Evolutionary conservation across 768 basidiomycete genomes (phyloP).

Genomic region (Boletellus emodensis): DNA sequence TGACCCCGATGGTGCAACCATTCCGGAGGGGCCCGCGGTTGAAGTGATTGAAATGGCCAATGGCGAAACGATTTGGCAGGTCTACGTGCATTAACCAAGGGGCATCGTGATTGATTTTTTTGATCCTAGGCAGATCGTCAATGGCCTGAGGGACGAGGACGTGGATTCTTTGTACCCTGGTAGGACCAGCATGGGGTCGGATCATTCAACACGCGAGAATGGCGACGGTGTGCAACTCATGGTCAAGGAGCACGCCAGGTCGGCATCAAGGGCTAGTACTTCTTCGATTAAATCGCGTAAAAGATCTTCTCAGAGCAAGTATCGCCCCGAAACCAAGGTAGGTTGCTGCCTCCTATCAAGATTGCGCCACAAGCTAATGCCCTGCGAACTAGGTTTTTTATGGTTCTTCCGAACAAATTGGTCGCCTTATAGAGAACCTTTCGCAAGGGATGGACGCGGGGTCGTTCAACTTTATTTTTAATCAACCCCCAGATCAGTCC

Average conservation of each 20-base stretch:
- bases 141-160: constrained; percentile 76
- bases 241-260: constrained; percentile 70
- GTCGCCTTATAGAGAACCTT: constrained; percentile 77
- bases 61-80: constrained; percentile 82
- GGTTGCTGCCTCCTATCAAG: constrained; percentile 20
- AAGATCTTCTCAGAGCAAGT: constrained; percentile 49
- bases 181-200: constrained; percentile 71
- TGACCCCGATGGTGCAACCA: constrained; percentile 24
- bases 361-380: constrained; percentile 7
- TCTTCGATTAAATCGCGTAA: constrained; percentile 57
- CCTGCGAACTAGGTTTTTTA: constrained; percentile 26
- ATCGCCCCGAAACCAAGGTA: constrained; percentile 83
- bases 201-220: constrained; percentile 53
- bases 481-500: constrained; percentile 47
- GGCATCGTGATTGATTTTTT: not conserved
- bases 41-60: constrained; percentile 84
- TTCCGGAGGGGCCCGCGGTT: constrained; percentile 54
- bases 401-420: constrained; percentile 70
- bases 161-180: constrained; percentile 63
- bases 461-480: constrained; percentile 71
- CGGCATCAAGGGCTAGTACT: constrained; percentile 62
- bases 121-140: constrained; percentile 64
- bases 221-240: constrained; percentile 61
- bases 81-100: constrained; percentile 6
- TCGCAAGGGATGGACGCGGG: constrained; percentile 80